Evolutionary conservation across 345 rosid species (phyloP).

Genomic region (Euclidium syriacum): DNA sequence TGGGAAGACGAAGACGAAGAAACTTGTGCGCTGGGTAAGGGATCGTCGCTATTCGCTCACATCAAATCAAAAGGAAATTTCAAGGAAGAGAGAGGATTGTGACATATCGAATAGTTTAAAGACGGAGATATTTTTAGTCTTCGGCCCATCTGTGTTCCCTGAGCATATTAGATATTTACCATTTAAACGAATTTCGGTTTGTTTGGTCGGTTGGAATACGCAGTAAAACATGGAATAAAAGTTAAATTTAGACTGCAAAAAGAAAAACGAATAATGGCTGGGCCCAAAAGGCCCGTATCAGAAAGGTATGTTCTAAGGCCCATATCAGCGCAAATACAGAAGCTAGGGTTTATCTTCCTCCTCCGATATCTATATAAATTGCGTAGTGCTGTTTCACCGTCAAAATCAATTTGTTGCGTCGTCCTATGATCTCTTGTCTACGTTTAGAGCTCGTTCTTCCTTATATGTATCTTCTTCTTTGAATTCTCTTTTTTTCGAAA

Average conservation of each 20-base stretch:
- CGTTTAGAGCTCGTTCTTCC: too few relatives aligned
- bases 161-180: too few relatives aligned
- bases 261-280: background rate
- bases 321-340: background rate
- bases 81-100: conserved; percentile 10
- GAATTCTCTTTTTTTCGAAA: too few relatives aligned
- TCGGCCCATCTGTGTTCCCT: too few relatives aligned
- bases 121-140: background rate
- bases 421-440: too few relatives aligned
- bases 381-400: too few relatives aligned
- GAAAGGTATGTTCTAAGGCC: background rate
- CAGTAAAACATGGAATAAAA: too few relatives aligned
- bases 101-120: background rate
- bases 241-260: background rate
- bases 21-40: conserved; percentile 25
- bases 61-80: conserved; percentile 23
- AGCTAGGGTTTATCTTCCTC: background rate
- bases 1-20: conserved; percentile 6
- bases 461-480: too few relatives aligned
- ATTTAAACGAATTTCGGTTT: too few relatives aligned
- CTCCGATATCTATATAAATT: background rate
- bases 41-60: conserved; percentile 11
- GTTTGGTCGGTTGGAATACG: too few relatives aligned
- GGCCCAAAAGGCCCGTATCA: background rate
- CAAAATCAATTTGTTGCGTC: too few relatives aligned